phyloP scores from a whole-genome alignment of 768 basidiomycete genomes.

The Mycena belliarum region DNA sequence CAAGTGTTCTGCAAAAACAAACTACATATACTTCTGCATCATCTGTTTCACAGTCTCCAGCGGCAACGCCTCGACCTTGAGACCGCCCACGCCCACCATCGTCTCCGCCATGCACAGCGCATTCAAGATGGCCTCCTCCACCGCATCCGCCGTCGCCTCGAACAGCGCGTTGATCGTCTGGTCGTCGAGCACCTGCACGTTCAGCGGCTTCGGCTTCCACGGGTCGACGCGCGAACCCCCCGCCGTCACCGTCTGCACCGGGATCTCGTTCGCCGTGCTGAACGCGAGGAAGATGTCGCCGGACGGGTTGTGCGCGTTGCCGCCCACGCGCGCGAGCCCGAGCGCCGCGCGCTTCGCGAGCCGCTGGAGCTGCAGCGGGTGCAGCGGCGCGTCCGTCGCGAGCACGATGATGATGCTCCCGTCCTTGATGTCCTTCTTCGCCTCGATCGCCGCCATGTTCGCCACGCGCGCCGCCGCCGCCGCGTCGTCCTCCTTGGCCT shows the following conservation, averaged over 20 bases:
- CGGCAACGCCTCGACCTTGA: not conserved
- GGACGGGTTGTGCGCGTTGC: conserved; percentile 7
- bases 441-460: not conserved
- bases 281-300: conserved; percentile 11
- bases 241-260: conserved; percentile 5
- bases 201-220: conserved; percentile 3
- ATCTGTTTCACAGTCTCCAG: not conserved
- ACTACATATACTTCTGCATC: conserved; percentile 1
- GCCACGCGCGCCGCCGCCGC: not conserved
- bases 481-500: not conserved
- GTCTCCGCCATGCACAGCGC: conserved; percentile 4
- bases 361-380: conserved; percentile 5
- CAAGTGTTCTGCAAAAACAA: too few species aligned
- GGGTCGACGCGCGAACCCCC: not conserved
- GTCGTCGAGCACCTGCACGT: conserved; percentile 2
- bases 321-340: conserved; percentile 7
- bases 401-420: conserved; percentile 12
- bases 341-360: conserved; percentile 7
- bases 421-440: conserved; percentile 8
- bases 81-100: not conserved
- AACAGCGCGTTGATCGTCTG: not conserved
- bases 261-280: conserved; percentile 7
- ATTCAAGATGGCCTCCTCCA: conserved; percentile 5
- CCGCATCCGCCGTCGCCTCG: conserved; percentile 4
- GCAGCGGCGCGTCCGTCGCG: conserved; percentile 3